A percentile compares a stretch with the other conserved stretches of the same genome.
Conservation (phyloP, 345 rosid genomes). For the Nasturtium officinale region DNA sequence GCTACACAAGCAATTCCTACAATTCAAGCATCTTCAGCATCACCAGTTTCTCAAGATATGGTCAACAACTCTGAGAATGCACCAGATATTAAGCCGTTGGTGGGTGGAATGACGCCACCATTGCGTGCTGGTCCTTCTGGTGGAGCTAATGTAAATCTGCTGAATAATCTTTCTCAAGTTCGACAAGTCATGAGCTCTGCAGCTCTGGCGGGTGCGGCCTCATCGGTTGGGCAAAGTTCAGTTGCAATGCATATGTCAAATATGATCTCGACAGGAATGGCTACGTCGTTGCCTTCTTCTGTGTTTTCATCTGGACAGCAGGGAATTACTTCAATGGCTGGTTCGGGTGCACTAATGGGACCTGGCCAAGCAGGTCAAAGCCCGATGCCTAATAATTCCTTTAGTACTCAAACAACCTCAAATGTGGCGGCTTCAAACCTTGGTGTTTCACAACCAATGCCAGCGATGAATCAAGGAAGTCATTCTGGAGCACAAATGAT, state of each 20-base stretch:
- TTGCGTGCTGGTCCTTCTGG: slow-evolving; percentile 69
- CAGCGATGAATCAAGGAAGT: slow-evolving; percentile 84
- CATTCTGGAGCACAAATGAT: slow-evolving; percentile 77
- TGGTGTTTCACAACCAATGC: slow-evolving; percentile 77
- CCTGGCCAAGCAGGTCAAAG: slow-evolving; percentile 66
- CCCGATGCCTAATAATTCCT: slow-evolving; percentile 51
- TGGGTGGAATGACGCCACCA: slow-evolving; percentile 68
- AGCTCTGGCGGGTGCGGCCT: slow-evolving; percentile 82
- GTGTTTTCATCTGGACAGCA: slow-evolving; percentile 84
- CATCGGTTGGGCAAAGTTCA: slow-evolving; percentile 79
- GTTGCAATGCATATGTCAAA: slow-evolving; percentile 95
- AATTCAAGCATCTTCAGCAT: slow-evolving; percentile 84
- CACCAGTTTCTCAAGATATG: slow-evolving; percentile 77
- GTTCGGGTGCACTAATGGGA: slow-evolving; percentile 69
- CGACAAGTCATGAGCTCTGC: slow-evolving; percentile 88
- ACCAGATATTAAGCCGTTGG: slow-evolving; percentile 87
- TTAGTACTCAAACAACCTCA: slow-evolving; percentile 55
- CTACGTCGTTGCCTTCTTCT: slow-evolving; percentile 69
- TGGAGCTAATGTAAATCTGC: slow-evolving; percentile 84
- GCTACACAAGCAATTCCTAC: slow-evolving; percentile 70
- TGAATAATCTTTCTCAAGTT: slow-evolving; percentile 90
- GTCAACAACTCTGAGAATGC: slow-evolving; percentile 55
- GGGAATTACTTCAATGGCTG: slow-evolving; percentile 61
- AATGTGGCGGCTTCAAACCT: slow-evolving; percentile 65
- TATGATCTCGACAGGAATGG: slow-evolving; percentile 93